phyloP scores from a whole-genome alignment of 148 eudicot genomes.

The Chenopodium formosanum region DNA sequence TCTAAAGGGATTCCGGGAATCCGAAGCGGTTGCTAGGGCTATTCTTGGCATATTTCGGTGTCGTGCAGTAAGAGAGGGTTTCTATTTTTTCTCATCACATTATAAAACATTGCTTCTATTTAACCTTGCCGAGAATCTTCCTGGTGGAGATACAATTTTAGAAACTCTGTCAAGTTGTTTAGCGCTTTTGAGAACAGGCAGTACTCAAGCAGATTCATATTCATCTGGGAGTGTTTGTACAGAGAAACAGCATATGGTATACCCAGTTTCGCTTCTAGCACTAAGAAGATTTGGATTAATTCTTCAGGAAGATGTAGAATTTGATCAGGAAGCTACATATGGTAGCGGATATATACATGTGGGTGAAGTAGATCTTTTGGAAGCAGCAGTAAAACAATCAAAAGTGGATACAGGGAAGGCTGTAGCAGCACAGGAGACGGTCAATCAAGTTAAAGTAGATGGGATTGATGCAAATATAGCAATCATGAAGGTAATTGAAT shows the following conservation, averaged over 20 bases:
- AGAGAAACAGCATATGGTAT: conserved; percentile 29
- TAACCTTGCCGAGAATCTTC: conserved; percentile 86
- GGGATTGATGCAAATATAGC: conserved; percentile 86
- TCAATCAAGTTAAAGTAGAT: conserved; percentile 85
- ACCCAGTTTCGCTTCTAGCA: conserved; percentile 52
- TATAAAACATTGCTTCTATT: conserved; percentile 68
- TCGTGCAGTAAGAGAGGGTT: conserved; percentile 79
- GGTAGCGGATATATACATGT: conserved; percentile 51
- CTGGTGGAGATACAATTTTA: conserved; percentile 70
- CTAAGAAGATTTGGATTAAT: conserved; percentile 47
- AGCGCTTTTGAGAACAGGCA: conserved; percentile 36
- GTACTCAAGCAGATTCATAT: conserved; percentile 37
- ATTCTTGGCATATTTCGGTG: conserved; percentile 65
- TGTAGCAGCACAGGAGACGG: conserved; percentile 82
- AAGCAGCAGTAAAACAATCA: conserved; percentile 60
- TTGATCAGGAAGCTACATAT: conserved; percentile 36
- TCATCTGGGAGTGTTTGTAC: conserved; percentile 31
- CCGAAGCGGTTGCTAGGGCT: conserved; percentile 80
- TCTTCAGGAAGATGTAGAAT: conserved; percentile 30
- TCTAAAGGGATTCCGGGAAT: conserved; percentile 55
- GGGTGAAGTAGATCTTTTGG: conserved; percentile 65
- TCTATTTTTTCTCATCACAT: conserved; percentile 51
- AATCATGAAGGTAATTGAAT: conserved; percentile 58
- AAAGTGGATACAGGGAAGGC: conserved; percentile 62
- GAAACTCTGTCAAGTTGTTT: conserved; percentile 63